These are phyloP conservation scores for Lagenidium sp. DNA, from an alignment of 352 stramenopile genomes.

Conservation along the genomic window DNA sequence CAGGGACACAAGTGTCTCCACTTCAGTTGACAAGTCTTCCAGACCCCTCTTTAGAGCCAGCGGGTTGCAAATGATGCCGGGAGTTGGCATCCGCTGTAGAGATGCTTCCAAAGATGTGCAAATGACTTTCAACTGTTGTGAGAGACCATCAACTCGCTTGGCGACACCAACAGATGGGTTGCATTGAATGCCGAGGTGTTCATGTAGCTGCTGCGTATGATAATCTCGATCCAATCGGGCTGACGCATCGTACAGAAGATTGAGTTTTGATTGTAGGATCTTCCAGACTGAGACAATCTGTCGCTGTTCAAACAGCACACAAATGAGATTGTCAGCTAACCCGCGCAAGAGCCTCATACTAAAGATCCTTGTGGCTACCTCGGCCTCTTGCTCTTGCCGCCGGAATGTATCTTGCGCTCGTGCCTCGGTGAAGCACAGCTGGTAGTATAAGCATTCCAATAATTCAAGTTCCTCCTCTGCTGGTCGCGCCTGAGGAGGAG, in stretches of 20 bases:
- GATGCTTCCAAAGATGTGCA: conserved; percentile 22
- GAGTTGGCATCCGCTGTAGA: conserved; percentile 26
- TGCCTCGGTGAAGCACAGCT: conserved; percentile 39
- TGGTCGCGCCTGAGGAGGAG: too few relatives aligned
- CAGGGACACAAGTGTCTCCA: conserved; percentile 20
- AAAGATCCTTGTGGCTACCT: conserved; percentile 19
- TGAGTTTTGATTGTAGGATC: conserved; percentile 37
- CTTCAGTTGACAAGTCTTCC: conserved; percentile 12
- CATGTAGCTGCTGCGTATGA: conserved; percentile 16
- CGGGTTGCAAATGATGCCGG: conserved; percentile 12
- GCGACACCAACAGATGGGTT: conserved; percentile 13
- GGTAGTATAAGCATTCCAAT: conserved; percentile 36
- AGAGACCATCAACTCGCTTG: conserved; percentile 6
- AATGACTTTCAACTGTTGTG: conserved; percentile 13
- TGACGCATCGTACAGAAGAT: conserved; percentile 31
- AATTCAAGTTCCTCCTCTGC: conserved; percentile 33
- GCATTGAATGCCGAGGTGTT: conserved; percentile 17
- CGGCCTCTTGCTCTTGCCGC: conserved; percentile 30
- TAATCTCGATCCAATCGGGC: conserved; percentile 30
- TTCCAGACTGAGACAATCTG: conserved; percentile 14
- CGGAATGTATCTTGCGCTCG: conserved; percentile 24
- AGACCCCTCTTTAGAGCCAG: conserved; percentile 24
- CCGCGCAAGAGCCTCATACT: too few relatives aligned
- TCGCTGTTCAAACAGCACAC: neutral
- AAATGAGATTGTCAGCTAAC: too few relatives aligned